Evolutionary conservation across 345 rosid species (phyloP).

Genomic region (Tarenaya hassleriana): DNA sequence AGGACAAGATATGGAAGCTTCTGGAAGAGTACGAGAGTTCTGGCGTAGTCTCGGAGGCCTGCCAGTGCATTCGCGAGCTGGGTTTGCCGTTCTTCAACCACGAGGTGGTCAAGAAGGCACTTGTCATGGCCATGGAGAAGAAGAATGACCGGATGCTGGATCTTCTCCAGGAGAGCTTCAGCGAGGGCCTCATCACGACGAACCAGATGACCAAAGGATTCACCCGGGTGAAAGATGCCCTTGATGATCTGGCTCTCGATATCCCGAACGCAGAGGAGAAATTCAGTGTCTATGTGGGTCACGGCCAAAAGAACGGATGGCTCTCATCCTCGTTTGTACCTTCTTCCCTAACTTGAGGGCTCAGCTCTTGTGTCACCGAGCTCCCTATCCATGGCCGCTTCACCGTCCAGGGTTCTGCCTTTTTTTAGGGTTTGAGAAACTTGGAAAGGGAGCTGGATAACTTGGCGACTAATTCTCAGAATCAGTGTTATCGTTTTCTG

Average conservation of each 20-base stretch:
- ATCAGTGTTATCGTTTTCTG: too few relatives aligned
- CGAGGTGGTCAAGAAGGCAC: constrained; percentile 97
- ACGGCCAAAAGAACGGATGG: constrained; percentile 81
- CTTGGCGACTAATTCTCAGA: too few relatives aligned
- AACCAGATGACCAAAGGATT: constrained; percentile 95
- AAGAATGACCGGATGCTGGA: constrained; percentile 81
- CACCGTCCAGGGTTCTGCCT: too few relatives aligned
- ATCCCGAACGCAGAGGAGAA: constrained; percentile 86
- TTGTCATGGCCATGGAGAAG: constrained; percentile 99
- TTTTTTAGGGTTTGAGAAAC: too few relatives aligned
- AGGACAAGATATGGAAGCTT: constrained; percentile 93
- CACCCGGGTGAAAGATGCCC: constrained; percentile 75
- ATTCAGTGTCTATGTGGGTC: constrained; percentile 52
- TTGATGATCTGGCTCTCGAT: constrained; percentile 89
- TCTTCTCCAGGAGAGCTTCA: constrained; percentile 73
- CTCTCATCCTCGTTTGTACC: constrained; percentile 21
- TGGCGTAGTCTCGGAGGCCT: constrained; percentile 85
- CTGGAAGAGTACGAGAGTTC: constrained; percentile 87
- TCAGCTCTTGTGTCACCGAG: too few relatives aligned
- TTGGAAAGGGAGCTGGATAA: too few relatives aligned
- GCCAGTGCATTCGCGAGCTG: constrained; percentile 91
- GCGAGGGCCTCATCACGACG: constrained; percentile 86
- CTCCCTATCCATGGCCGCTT: too few relatives aligned
- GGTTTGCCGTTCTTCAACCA: constrained; percentile 98
- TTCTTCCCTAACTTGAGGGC: too few relatives aligned